phyloP scores from a whole-genome alignment of 331 rosid species.

The Acacia concinna region DNA sequence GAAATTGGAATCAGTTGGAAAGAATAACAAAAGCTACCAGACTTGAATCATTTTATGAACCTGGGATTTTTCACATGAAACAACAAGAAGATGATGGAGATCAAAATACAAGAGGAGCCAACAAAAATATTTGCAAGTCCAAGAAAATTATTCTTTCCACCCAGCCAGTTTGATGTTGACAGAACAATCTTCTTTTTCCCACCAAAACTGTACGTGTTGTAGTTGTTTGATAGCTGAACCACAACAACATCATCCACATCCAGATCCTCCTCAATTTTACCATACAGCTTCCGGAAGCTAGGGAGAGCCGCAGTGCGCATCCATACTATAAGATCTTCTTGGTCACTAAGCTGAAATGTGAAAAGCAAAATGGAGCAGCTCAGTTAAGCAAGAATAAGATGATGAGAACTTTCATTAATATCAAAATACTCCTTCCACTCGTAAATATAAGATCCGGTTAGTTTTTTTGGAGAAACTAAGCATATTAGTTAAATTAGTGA shows the following conservation, averaged over 20 bases:
- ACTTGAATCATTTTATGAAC: conserved; percentile 7
- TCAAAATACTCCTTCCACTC: too few species aligned
- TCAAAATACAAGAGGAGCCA: conserved; percentile 63
- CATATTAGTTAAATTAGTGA: too few species aligned
- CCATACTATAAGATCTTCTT: conserved; percentile 98
- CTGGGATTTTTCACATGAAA: conserved; percentile 75
- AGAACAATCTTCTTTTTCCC: conserved; percentile 86
- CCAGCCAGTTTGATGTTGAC: conserved; percentile 87
- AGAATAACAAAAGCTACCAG: not conserved
- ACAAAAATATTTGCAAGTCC: conserved; percentile 76
- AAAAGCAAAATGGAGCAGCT: conserved; percentile 24
- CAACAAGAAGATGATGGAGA: conserved; percentile 69
- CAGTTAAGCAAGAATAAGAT: conserved; percentile 30
- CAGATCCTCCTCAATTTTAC: conserved; percentile 91
- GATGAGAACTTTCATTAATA: conserved; percentile 13
- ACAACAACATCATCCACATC: conserved; percentile 69
- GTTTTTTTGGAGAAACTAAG: too few species aligned
- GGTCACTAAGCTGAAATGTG: conserved; percentile 73
- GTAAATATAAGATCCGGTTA: too few species aligned
- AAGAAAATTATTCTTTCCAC: conserved; percentile 93
- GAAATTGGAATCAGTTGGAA: conserved; percentile 5
- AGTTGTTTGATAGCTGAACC: conserved; percentile 71
- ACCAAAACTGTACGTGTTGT: conserved; percentile 88
- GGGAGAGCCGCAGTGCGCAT: conserved; percentile 99
- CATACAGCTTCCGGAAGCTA: conserved; percentile 85